A percentile compares a stretch with the other conserved stretches of the same genome.
These are phyloP conservation scores for Carallia pectinifolia DNA, from an alignment of 345 rosid genomes.

Conservation along the genomic window DNA sequence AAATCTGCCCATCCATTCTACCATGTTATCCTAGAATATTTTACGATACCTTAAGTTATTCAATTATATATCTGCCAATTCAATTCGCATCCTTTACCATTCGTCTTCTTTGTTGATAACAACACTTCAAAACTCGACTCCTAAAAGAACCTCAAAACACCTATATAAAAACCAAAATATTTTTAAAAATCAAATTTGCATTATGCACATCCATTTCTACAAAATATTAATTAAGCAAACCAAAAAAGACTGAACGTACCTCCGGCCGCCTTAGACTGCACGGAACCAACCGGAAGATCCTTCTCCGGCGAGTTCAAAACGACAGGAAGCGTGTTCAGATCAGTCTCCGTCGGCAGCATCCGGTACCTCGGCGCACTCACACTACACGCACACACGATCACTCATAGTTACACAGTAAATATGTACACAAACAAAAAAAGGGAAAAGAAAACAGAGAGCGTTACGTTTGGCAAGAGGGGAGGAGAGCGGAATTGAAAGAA, in stretches of 20 bases:
- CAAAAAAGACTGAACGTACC: constrained; percentile 30
- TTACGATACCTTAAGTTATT: no score
- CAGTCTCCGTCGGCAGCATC: constrained; percentile 79
- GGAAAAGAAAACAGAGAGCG: not conserved
- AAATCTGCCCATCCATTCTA: no score
- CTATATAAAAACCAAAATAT: not conserved
- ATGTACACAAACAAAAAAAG: not conserved
- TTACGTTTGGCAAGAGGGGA: constrained; percentile 70
- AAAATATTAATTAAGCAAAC: not conserved
- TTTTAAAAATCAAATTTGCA: not conserved
- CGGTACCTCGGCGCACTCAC: constrained; percentile 78
- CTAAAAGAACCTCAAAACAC: not conserved
- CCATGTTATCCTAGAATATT: no score
- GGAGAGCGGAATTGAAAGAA: constrained; percentile 61
- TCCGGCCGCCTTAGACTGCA: constrained; percentile 58
- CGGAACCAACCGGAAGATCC: constrained; percentile 59
- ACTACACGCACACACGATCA: constrained; percentile 33
- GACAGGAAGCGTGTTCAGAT: constrained; percentile 79
- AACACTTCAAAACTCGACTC: not conserved
- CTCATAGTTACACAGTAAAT: not conserved
- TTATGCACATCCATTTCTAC: not conserved
- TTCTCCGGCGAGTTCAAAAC: constrained; percentile 57
- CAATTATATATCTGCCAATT: no score
- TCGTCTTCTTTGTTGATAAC: no score
- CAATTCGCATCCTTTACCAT: no score